phyloP scores from a whole-genome alignment of 139 green algal genomes.

The Klebsormidium nitens region DNA sequence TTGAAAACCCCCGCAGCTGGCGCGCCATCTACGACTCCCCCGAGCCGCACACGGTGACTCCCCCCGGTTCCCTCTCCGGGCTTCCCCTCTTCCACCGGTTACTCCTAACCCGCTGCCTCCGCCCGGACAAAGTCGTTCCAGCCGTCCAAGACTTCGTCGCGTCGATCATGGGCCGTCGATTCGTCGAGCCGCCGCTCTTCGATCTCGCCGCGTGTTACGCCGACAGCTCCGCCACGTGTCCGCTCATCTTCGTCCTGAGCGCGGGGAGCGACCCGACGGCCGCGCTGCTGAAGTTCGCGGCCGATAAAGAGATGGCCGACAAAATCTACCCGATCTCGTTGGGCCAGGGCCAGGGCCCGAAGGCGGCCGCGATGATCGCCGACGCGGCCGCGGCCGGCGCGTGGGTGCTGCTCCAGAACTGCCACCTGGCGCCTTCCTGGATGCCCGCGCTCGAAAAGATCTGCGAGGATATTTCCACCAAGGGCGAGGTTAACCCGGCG shows the following conservation, averaged over 20 bases:
- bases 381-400: conserved; percentile 17
- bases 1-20: conserved; percentile 26
- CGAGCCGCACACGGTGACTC: conserved; percentile 18
- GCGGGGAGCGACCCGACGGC: conserved; percentile 40
- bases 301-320: conserved; percentile 18
- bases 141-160: conserved; percentile 36
- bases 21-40: conserved; percentile 29
- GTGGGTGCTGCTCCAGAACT: conserved; percentile 52
- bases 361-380: conserved; percentile 34
- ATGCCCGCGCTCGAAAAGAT: conserved; percentile 50
- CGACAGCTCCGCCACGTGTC: conserved; percentile 16
- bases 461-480: conserved; percentile 35
- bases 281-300: conserved; percentile 42
- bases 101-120: conserved; percentile 35
- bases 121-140: conserved; percentile 40
- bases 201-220: conserved; percentile 33
- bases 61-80: conserved; percentile 8
- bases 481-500: conserved; percentile 15
- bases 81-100: conserved; percentile 28
- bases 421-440: conserved; percentile 44
- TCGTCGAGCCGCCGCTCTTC: conserved; percentile 40
- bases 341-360: conserved; percentile 43
- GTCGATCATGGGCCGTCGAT: conserved; percentile 15
- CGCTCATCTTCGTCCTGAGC: conserved; percentile 44
- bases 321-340: conserved; percentile 37